Evolutionary conservation across 2,329 filamentous ascomycete genomes (phyloP).

Genomic region (Lasiodiplodia gonubiensis): DNA sequence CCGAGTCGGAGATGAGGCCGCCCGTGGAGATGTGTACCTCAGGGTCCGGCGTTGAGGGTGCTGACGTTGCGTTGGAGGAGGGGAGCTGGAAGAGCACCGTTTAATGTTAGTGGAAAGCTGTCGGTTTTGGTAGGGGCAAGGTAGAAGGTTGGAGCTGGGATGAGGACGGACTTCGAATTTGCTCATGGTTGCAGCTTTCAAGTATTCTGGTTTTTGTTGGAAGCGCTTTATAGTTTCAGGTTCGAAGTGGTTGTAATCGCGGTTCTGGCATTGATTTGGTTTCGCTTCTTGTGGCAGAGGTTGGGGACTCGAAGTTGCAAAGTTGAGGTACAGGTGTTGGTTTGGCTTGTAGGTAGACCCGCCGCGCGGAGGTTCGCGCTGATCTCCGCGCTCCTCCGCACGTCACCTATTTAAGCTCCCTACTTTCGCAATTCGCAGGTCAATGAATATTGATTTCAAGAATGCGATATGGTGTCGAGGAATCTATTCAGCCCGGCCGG

Average conservation of each 20-base stretch:
- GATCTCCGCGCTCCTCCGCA: conserved; percentile 25
- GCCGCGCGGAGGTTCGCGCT: conserved; percentile 16
- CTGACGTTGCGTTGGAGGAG: conserved; percentile 9
- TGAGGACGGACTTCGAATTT: conserved; percentile 18
- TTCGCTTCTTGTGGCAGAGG: neutral
- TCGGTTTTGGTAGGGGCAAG: neutral
- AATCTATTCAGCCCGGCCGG: neutral
- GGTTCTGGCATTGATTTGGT: neutral
- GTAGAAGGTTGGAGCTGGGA: neutral
- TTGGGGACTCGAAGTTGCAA: neutral
- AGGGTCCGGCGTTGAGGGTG: conserved; percentile 8
- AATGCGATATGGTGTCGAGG: neutral
- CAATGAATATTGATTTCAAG: neutral
- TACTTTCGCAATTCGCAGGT: neutral
- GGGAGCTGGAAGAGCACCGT: conserved; percentile 5
- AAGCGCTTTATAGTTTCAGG: neutral
- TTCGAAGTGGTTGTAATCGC: neutral
- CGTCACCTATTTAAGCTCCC: neutral
- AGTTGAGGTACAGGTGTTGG: conserved; percentile 18
- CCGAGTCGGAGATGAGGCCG: neutral
- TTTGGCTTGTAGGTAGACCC: neutral
- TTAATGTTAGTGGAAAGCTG: neutral
- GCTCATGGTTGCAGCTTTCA: conserved; percentile 22
- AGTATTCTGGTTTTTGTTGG: neutral
- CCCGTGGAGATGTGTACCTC: neutral